These are phyloP conservation scores for Pelargonium cotyledonis DNA, from an alignment of 441 rosid genomes.

Conservation along the genomic window DNA sequence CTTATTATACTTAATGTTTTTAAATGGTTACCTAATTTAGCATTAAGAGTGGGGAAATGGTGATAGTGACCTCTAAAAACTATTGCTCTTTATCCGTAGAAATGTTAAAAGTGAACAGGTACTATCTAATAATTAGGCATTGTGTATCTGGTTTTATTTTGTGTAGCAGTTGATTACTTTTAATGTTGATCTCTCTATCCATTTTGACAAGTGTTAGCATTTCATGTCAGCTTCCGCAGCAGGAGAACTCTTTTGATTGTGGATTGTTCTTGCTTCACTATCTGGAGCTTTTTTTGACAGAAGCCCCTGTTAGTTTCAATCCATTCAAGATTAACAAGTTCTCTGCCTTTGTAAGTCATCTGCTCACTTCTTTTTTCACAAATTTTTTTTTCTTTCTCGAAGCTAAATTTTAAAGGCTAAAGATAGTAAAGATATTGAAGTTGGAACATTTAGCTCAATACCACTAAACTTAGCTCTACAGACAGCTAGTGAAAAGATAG, in stretches of 20 bases:
- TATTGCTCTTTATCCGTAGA: not conserved
- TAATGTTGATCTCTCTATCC: not conserved
- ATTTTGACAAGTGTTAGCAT: constrained; percentile 11
- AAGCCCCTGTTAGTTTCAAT: constrained; percentile 53
- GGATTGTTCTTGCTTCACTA: constrained; percentile 85
- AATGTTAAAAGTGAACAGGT: not conserved
- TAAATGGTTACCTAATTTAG: not conserved
- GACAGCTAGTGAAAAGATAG: too few relatives aligned
- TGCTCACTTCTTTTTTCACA: constrained; percentile 3
- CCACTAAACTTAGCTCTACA: not conserved
- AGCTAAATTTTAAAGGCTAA: not conserved
- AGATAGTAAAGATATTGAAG: too few relatives aligned
- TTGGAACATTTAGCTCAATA: not conserved
- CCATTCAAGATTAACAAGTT: constrained; percentile 39
- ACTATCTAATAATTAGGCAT: not conserved
- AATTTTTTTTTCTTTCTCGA: not conserved
- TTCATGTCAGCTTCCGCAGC: constrained; percentile 68
- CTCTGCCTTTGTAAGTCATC: constrained; percentile 47
- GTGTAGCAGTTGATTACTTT: not conserved
- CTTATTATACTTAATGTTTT: not conserved
- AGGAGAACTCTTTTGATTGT: constrained; percentile 73
- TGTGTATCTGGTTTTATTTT: not conserved
- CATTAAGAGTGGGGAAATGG: not conserved
- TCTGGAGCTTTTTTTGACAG: constrained; percentile 54
- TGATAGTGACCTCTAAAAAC: not conserved